These are phyloP conservation scores for Microthlaspi erraticum DNA, from an alignment of 345 rosid species.

Conservation along the genomic window DNA sequence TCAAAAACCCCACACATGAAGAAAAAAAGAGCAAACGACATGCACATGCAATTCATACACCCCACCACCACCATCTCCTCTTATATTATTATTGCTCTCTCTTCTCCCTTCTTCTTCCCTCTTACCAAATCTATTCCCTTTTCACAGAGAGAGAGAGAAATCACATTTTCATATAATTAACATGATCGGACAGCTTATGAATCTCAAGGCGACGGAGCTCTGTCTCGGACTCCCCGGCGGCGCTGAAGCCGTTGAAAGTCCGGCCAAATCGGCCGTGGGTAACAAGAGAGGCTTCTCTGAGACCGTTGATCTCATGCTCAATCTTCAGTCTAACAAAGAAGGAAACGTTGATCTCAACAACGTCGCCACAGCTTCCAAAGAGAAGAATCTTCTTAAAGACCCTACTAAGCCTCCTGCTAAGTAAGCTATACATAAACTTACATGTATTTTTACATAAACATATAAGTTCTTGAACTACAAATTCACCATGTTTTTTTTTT, in stretches of 20 bases:
- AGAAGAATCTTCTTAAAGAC: slow-evolving; percentile 41
- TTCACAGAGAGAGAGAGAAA: slow-evolving; percentile 13
- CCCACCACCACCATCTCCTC: slow-evolving; percentile 39
- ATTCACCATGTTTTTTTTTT: no score
- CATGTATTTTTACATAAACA: no score
- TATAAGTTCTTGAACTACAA: slow-evolving; percentile 11
- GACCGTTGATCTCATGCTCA: slow-evolving; percentile 77
- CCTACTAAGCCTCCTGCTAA: slow-evolving; percentile 74
- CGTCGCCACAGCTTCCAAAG: slow-evolving; percentile 29
- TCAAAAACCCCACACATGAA: slow-evolving; percentile 40
- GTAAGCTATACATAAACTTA: slow-evolving; percentile 47
- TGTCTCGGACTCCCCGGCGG: slow-evolving; percentile 77
- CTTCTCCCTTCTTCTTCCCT: slow-evolving; percentile 38
- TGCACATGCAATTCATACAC: slow-evolving; percentile 45
- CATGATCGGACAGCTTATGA: slow-evolving; percentile 53
- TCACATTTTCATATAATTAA: slow-evolving; percentile 9
- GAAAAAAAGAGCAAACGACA: slow-evolving; percentile 35
- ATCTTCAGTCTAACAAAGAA: slow-evolving; percentile 52
- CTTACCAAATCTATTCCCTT: slow-evolving; percentile 28
- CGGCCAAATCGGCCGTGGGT: slow-evolving; percentile 35
- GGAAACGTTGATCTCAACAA: slow-evolving; percentile 44
- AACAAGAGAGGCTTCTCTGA: slow-evolving; percentile 79
- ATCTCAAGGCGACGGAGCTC: slow-evolving; percentile 74
- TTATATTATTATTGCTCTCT: slow-evolving; percentile 39
- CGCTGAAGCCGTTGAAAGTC: slow-evolving; percentile 33